Evolutionary conservation across 306 rosid genomes (phyloP).

Genomic region (Hippophae rhamnoides): DNA sequence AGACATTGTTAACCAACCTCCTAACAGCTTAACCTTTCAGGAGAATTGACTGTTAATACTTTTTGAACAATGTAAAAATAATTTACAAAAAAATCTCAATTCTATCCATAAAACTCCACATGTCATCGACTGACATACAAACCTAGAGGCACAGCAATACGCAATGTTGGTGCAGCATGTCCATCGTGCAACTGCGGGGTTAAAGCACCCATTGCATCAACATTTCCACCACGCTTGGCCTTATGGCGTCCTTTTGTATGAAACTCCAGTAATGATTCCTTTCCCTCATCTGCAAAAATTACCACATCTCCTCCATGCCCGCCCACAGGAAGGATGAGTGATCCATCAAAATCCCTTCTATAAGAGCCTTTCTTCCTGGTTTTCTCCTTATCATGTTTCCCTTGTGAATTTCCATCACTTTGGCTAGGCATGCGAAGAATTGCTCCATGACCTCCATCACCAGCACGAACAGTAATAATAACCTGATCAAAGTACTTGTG

Average conservation of each 20-base stretch:
- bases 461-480: conserved; percentile 67
- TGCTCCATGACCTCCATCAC: conserved; percentile 89
- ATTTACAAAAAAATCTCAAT: background rate
- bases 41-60: too few relatives aligned
- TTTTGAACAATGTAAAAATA: background rate
- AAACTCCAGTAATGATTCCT: conserved; percentile 58
- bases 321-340: conserved; percentile 63
- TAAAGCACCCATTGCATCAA: conserved; percentile 69
- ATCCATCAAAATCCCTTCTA: conserved; percentile 79
- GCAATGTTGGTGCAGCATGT: conserved; percentile 48
- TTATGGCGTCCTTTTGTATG: conserved; percentile 38
- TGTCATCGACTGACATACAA: conserved; percentile 25
- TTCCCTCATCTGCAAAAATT: conserved; percentile 63
- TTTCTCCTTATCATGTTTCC: conserved; percentile 37
- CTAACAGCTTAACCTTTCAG: too few relatives aligned
- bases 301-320: conserved; percentile 94
- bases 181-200: conserved; percentile 56
- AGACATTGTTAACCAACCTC: too few relatives aligned
- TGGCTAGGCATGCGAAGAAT: conserved; percentile 39
- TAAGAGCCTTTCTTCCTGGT: conserved; percentile 34
- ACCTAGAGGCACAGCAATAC: conserved; percentile 97
- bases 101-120: background rate
- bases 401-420: conserved; percentile 20
- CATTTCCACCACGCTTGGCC: conserved; percentile 88
- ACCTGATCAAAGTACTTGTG: conserved; percentile 87